Percentiles rank a stretch among this genome's conserved stretches.
Evolutionary conservation across 257 asterid genomes (phyloP).

Genomic region (Sherardia arvensis): DNA sequence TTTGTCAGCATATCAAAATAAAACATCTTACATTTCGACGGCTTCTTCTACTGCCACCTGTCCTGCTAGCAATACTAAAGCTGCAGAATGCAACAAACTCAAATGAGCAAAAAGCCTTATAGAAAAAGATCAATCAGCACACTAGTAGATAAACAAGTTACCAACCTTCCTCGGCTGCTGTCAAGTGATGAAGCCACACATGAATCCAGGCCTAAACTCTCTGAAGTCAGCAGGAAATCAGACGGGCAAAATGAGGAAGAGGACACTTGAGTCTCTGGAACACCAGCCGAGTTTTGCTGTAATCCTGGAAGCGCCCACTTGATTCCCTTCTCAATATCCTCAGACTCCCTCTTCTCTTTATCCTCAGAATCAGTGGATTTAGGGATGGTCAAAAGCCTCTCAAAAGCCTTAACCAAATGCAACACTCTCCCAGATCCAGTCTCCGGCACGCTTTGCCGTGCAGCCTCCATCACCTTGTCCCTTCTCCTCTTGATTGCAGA

Average conservation of each 20-base stretch:
- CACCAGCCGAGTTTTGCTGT: conserved; percentile 19
- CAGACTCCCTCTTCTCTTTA: conserved; percentile 31
- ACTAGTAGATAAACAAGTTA: not conserved
- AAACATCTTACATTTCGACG: conserved; percentile 58
- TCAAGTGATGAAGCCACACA: conserved; percentile 37
- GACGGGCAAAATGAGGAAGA: conserved; percentile 67
- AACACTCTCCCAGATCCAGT: conserved; percentile 67
- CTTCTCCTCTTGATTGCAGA: conserved; percentile 42
- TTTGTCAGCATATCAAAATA: not conserved
- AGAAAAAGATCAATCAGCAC: not conserved
- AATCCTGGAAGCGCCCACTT: conserved; percentile 57
- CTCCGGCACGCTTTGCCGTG: conserved; percentile 38
- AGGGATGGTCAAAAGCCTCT: conserved; percentile 39
- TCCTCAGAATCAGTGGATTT: conserved; percentile 34
- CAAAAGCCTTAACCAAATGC: conserved; percentile 78
- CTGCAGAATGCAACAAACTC: conserved; percentile 14
- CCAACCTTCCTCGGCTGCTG: conserved; percentile 64
- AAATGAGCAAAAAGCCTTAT: conserved; percentile 3
- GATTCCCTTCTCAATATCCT: conserved; percentile 23
- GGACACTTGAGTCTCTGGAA: conserved; percentile 34
- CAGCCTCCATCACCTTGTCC: conserved; percentile 53
- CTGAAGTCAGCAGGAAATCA: conserved; percentile 53
- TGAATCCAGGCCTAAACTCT: conserved; percentile 62
- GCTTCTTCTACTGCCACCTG: conserved; percentile 38
- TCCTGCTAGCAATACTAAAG: conserved; percentile 40